Evolutionary conservation across 306 rosid species (phyloP).

Genomic region (Datisca glomerata): DNA sequence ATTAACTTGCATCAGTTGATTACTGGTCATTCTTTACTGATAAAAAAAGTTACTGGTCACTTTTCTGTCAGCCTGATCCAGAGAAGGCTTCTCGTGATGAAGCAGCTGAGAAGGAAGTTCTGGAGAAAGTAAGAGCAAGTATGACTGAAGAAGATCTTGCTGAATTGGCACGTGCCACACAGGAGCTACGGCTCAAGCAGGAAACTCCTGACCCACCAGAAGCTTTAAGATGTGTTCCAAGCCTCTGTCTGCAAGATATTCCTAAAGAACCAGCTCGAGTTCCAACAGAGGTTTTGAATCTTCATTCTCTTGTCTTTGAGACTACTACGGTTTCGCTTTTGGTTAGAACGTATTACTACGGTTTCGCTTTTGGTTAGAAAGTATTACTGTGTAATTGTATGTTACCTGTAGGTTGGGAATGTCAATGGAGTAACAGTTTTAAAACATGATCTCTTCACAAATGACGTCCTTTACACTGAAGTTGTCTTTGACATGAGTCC

Average conservation of each 20-base stretch:
- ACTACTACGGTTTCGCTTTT: conserved; percentile 9
- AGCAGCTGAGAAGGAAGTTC: conserved; percentile 59
- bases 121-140: conserved; percentile 64
- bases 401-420: conserved; percentile 55
- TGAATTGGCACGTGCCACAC: conserved; percentile 78
- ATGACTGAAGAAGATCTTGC: conserved; percentile 89
- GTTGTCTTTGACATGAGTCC: conserved; percentile 78
- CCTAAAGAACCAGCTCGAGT: conserved; percentile 77
- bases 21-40: no score
- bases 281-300: conserved; percentile 61
- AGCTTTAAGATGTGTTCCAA: conserved; percentile 85
- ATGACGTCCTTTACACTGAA: conserved; percentile 88
- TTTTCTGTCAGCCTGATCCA: conserved; percentile 75
- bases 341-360: conserved; percentile 9
- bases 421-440: conserved; percentile 77
- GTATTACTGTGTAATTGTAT: conserved; percentile 12
- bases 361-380: conserved; percentile 13
- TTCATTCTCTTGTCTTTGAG: conserved; percentile 9
- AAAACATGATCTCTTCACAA: conserved; percentile 94
- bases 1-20: conserved; percentile 10
- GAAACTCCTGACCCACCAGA: conserved; percentile 98
- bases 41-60: conserved; percentile 10
- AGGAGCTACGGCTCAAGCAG: conserved; percentile 72
- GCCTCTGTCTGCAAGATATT: conserved; percentile 84
- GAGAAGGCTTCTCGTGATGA: conserved; percentile 81